These are phyloP conservation scores for Phytophthora hybrid DNA, from an alignment of 352 stramenopile genomes.

Conservation along the genomic window DNA sequence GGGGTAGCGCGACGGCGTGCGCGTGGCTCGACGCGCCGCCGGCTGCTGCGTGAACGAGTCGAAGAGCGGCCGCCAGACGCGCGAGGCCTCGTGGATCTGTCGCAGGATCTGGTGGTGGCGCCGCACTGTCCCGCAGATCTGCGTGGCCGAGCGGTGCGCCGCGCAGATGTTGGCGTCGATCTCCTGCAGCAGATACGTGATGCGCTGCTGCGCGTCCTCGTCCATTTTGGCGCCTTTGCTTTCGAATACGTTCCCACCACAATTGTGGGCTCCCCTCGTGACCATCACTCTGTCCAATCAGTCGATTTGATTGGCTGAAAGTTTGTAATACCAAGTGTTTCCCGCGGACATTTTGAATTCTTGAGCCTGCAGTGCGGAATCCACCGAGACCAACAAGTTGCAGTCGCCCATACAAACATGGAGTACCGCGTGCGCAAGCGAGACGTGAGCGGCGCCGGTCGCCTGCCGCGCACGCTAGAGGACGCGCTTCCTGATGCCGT, in stretches of 20 bases:
- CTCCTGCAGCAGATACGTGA: conserved; percentile 88
- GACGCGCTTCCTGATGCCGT: conserved; percentile 52
- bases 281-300: conserved; percentile 20
- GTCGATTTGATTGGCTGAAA: not conserved
- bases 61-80: conserved; percentile 83
- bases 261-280: not conserved
- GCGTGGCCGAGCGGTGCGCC: conserved; percentile 76
- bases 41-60: conserved; percentile 69
- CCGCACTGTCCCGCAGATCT: conserved; percentile 75
- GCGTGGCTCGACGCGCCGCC: conserved; percentile 46
- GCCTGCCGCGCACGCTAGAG: conserved; percentile 31
- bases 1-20: conserved; percentile 51
- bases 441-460: conserved; percentile 30
- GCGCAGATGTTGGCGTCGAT: conserved; percentile 87
- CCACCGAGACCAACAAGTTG: conserved; percentile 7
- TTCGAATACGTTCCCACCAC: conserved; percentile 33
- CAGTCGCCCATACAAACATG: conserved; percentile 32
- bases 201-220: conserved; percentile 78
- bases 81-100: conserved; percentile 77
- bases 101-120: conserved; percentile 80
- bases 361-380: conserved; percentile 39
- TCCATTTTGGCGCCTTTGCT: conserved; percentile 60
- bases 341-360: conserved; percentile 32
- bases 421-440: conserved; percentile 70
- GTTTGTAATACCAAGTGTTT: not conserved